Conservation (phyloP, 1,139 yeast genomes). For the Blastobotrys apis region DNA sequence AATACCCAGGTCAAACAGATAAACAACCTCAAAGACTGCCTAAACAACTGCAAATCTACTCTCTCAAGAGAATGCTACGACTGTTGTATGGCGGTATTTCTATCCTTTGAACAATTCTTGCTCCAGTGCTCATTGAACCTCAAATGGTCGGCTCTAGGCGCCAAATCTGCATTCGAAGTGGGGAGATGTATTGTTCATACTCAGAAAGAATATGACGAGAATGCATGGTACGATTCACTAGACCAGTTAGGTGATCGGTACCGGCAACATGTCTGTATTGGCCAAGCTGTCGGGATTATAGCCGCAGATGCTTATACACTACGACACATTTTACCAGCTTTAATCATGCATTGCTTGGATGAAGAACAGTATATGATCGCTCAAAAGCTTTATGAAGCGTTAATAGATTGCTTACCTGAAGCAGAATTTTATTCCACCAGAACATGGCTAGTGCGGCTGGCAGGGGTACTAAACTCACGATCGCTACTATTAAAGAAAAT, state of each 20-base stretch:
- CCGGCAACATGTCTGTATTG: slow-evolving; percentile 11
- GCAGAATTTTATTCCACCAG: slow-evolving; percentile 1
- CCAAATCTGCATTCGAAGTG: slow-evolving; percentile 5
- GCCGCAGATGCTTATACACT: neutral
- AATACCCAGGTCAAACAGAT: neutral
- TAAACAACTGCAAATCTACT: slow-evolving; percentile 2
- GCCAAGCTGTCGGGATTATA: slow-evolving; percentile 8
- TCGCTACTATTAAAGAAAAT: neutral
- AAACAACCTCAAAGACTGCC: slow-evolving; percentile 4
- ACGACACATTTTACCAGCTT: slow-evolving; percentile 7
- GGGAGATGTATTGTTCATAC: slow-evolving; percentile 6
- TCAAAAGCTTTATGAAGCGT: slow-evolving; percentile 4
- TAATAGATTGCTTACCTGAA: neutral
- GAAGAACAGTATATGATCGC: slow-evolving; percentile 5
- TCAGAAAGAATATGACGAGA: neutral
- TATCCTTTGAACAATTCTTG: slow-evolving; percentile 3
- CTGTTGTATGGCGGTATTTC: neutral
- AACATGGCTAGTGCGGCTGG: neutral
- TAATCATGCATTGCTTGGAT: slow-evolving; percentile 8
- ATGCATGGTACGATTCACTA: slow-evolving; percentile 10
- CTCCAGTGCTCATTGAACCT: neutral
- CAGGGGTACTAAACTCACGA: neutral
- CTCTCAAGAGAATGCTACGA: slow-evolving; percentile 2
- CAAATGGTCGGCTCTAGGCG: slow-evolving; percentile 2
- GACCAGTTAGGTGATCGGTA: slow-evolving; percentile 10